phyloP scores from a whole-genome alignment of 768 basidiomycete genomes.

The Mycena crocata region DNA sequence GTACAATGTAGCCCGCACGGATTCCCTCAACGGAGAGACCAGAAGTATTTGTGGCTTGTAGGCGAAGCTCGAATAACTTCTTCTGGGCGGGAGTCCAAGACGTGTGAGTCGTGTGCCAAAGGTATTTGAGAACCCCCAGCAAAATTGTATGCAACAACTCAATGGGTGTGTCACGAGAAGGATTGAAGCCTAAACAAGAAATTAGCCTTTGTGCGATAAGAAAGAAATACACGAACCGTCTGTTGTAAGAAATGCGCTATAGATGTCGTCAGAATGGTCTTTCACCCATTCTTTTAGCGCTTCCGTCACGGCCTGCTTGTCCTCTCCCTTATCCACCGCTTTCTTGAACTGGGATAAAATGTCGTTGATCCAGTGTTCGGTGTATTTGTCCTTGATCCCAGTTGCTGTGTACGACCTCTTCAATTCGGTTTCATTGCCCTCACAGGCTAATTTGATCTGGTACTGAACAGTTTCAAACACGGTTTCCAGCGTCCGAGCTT shows the following conservation, averaged over 20 bases:
- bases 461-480: not conserved
- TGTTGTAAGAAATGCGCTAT: slow-evolving; percentile 27
- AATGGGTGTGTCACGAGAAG: slow-evolving; percentile 48
- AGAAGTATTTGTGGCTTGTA: slow-evolving; percentile 46
- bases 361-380: slow-evolving; percentile 51
- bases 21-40: slow-evolving; percentile 48
- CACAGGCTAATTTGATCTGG: not conserved
- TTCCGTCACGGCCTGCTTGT: not conserved
- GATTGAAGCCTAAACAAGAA: slow-evolving; percentile 43
- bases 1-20: slow-evolving; percentile 53
- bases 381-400: slow-evolving; percentile 53
- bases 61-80: slow-evolving; percentile 40
- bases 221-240: slow-evolving; percentile 18
- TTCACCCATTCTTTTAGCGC: slow-evolving; percentile 25
- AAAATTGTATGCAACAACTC: slow-evolving; percentile 59
- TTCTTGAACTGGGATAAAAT: slow-evolving; percentile 32
- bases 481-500: not conserved
- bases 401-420: slow-evolving; percentile 41
- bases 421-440: slow-evolving; percentile 43
- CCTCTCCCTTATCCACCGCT: slow-evolving; percentile 22
- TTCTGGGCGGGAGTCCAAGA: slow-evolving; percentile 44
- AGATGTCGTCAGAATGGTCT: slow-evolving; percentile 16
- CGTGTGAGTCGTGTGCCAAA: slow-evolving; percentile 50
- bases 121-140: slow-evolving; percentile 56
- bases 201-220: not conserved